phyloP scores from a whole-genome alignment of 192 early-diverging fungal genomes.

The Hyaloraphidium curvatum region DNA sequence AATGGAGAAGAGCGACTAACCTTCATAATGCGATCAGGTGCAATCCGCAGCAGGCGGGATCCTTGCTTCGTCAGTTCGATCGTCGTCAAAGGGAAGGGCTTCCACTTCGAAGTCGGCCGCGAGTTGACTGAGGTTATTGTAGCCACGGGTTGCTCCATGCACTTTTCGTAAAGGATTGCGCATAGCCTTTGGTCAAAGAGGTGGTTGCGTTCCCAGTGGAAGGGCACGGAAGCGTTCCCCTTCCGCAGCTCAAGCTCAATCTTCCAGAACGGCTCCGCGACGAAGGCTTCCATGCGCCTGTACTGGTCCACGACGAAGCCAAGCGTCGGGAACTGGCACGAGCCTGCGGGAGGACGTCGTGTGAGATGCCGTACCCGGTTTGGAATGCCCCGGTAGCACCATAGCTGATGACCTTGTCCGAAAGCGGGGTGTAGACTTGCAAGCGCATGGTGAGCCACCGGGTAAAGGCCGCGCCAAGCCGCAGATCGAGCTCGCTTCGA shows the following conservation, averaged over 20 bases:
- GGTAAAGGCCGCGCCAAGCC: constrained; percentile 81
- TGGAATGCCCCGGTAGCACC: constrained; percentile 22
- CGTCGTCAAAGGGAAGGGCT: constrained; percentile 81
- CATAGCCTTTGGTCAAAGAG: constrained; percentile 59
- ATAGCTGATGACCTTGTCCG: constrained; percentile 57
- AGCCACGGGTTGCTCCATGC: constrained; percentile 36
- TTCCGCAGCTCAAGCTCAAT: constrained; percentile 40
- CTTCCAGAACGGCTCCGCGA: constrained; percentile 81
- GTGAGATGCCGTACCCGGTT: background rate
- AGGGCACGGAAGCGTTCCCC: constrained; percentile 28
- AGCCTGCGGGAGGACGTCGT: constrained; percentile 22
- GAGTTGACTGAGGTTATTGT: constrained; percentile 32
- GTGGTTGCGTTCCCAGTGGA: constrained; percentile 51
- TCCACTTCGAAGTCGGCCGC: constrained; percentile 42
- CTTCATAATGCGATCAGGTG: constrained; percentile 61
- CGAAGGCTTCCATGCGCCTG: constrained; percentile 50
- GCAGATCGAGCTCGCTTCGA: constrained; percentile 70
- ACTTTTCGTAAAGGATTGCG: constrained; percentile 52
- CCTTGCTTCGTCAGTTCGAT: constrained; percentile 81
- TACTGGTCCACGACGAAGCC: constrained; percentile 89
- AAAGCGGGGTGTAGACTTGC: constrained; percentile 26
- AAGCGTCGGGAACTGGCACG: constrained; percentile 91
- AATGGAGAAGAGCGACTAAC: constrained; percentile 21
- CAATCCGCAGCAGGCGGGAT: constrained; percentile 43
- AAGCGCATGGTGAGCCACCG: constrained; percentile 72